Evolutionary conservation across 768 basidiomycete genomes (phyloP).

Genomic region (Mycena galopus): DNA sequence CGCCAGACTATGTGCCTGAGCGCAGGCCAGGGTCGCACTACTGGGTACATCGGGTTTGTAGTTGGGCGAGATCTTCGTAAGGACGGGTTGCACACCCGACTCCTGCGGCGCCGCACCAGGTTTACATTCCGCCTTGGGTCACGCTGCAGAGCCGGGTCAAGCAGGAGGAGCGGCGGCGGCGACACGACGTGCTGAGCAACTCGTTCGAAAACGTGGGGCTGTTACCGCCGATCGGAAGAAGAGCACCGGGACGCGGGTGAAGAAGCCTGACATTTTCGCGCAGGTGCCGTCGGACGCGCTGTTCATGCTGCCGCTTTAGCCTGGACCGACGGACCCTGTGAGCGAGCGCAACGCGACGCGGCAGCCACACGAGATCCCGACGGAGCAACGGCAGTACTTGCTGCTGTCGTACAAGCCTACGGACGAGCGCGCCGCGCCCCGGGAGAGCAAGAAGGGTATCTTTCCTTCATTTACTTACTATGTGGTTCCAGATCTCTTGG

Average conservation of each 20-base stretch:
- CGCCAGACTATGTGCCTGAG: slow-evolving; percentile 64
- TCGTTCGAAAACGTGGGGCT: slow-evolving; percentile 88
- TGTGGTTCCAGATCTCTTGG: slow-evolving; percentile 25
- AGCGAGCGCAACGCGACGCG: slow-evolving; percentile 42
- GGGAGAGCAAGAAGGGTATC: slow-evolving; percentile 57
- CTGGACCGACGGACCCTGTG: slow-evolving; percentile 73
- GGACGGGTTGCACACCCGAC: slow-evolving; percentile 49
- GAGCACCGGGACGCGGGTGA: slow-evolving; percentile 39
- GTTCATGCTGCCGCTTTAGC: slow-evolving; percentile 92
- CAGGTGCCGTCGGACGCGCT: slow-evolving; percentile 76
- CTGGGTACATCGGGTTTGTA: slow-evolving; percentile 43
- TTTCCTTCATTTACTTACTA: slow-evolving; percentile 11
- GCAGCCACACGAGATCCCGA: slow-evolving; percentile 51
- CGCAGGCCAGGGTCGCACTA: slow-evolving; percentile 60
- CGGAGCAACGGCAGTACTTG: slow-evolving; percentile 74
- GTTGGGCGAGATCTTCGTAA: slow-evolving; percentile 52
- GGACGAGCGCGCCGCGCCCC: slow-evolving; percentile 29
- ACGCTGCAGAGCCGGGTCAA: slow-evolving; percentile 71
- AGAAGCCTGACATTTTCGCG: slow-evolving; percentile 62
- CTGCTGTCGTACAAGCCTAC: slow-evolving; percentile 85
- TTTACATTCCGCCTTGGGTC: slow-evolving; percentile 70
- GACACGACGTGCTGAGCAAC: slow-evolving; percentile 76
- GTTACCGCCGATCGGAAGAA: slow-evolving; percentile 70
- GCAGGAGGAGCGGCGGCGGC: slow-evolving; percentile 76
- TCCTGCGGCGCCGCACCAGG: slow-evolving; percentile 25